phyloP scores from a whole-genome alignment of 495 filamentous ascomycete genomes.

The Rhypophila decipiens region DNA sequence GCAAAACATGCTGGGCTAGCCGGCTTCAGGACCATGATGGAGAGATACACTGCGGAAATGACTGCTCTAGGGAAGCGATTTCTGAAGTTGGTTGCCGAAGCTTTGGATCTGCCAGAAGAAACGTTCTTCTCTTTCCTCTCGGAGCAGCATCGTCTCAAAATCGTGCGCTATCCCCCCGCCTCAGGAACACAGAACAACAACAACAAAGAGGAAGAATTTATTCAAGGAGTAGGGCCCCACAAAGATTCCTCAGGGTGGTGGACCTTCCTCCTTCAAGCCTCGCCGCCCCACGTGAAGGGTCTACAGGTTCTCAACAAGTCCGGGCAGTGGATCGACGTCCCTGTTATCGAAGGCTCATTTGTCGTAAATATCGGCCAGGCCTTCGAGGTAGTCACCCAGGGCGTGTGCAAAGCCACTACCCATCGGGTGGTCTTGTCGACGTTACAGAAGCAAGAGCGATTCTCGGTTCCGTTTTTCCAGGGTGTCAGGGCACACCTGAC shows the following conservation, averaged over 20 bases:
- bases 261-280: constrained; percentile 50
- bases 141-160: constrained; percentile 49
- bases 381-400: constrained; percentile 50
- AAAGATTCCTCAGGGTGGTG: constrained; percentile 53
- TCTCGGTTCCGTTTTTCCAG: constrained; percentile 43
- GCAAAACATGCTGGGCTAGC: not conserved
- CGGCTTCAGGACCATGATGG: constrained; percentile 8
- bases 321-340: constrained; percentile 46
- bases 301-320: constrained; percentile 44
- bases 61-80: constrained; percentile 41
- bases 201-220: too few relatives aligned
- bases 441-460: constrained; percentile 20
- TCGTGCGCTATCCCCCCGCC: constrained; percentile 43
- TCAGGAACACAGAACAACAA: not conserved
- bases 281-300: constrained; percentile 33
- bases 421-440: constrained; percentile 41
- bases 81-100: constrained; percentile 45
- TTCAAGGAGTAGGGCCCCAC: constrained; percentile 50
- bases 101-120: constrained; percentile 28
- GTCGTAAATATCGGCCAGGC: constrained; percentile 54
- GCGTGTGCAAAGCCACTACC: constrained; percentile 46
- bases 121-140: constrained; percentile 45
- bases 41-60: constrained; percentile 43
- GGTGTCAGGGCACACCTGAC: constrained; percentile 36
- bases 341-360: constrained; percentile 41